These are phyloP conservation scores for Skeletonema grethae DNA, from an alignment of 108 stramenopile species.

Conservation along the genomic window DNA sequence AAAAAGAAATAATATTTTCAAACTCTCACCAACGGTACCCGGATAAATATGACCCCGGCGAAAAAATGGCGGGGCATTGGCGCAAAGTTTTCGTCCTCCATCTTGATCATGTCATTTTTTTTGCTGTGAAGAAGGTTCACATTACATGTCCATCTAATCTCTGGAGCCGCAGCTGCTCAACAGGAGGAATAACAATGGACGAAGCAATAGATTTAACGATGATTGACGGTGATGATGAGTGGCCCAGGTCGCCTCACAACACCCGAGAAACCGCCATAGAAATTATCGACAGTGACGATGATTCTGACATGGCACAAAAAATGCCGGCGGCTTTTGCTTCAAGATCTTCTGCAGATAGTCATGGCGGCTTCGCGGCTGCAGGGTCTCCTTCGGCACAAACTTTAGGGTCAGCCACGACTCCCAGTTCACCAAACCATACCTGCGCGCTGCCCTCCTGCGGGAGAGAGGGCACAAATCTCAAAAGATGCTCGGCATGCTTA, in stretches of 20 bases:
- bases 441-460: neutral
- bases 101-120: no score
- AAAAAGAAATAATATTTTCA: no score
- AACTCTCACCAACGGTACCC: no score
- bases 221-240: neutral
- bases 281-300: conserved; percentile 9
- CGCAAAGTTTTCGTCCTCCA: no score
- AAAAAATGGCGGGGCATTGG: no score
- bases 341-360: neutral
- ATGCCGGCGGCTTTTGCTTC: neutral
- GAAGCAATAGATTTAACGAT: conserved; percentile 4
- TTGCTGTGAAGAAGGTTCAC: no score
- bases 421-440: neutral
- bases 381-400: no score
- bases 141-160: no score
- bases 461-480: neutral
- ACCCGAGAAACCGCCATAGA: conserved; percentile 14
- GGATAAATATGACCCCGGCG: no score
- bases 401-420: no score
- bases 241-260: conserved; percentile 6
- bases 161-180: no score
- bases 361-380: no score
- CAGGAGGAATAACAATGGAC: neutral
- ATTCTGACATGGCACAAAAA: conserved; percentile 3
- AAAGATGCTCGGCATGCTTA: neutral